Base-by-base conservation (phyloP, 2,329 filamentous ascomycete genomes). In the Didymella lethalis region DNA sequence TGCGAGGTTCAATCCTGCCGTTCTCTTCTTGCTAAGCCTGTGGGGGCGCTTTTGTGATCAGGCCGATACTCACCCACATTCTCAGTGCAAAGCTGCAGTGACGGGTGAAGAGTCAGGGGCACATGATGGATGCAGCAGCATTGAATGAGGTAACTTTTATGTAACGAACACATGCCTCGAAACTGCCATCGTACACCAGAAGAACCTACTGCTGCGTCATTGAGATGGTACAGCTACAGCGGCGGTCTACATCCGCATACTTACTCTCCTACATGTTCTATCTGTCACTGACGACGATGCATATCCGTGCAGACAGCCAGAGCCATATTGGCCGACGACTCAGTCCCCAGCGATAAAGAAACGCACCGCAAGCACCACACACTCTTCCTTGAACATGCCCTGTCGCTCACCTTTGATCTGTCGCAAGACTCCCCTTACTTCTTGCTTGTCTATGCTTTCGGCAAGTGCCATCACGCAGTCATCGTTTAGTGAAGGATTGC, bases 291-390 rank as follows among this genome's bases (percentile, higher is more conserved):
- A 32, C 31, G 4, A 32, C 16, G 12, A 6, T 16, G 16, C 31
- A 32, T 14, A 32, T 32, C 4, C 16, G 4, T 4, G 6, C 31
- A 32, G 11, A 32, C 12, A 32, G 11, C 14, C 31, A 14, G 31
- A 14, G 31, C 12, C 31, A 31, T 11, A 32, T 2, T 32, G 8
- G 12, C 16, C 8, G 6, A 32, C 12, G 11, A 16, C 46, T 54
- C 46, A 54, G 11, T 48, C 50, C 12, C 56, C 56, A 29, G 49
- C 46, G 6, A 59, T 36, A 20, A 54, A 71, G 62, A 80, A 81
- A 41, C 80, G 71, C 59, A 80, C 73, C 2, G 78, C 80, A 23
- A 78, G 72, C 11, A 81, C 68, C 32, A 82, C 69, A 26, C 72
- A 71, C 4, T 78, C 72, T 64, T 81, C 80, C 25, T 64, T 65